Evolutionary conservation across 1,284 basidiomycete species (phyloP), one percentile per base, ranked within the genome.

Genomic region (Heterobasidion annosum): DNA sequence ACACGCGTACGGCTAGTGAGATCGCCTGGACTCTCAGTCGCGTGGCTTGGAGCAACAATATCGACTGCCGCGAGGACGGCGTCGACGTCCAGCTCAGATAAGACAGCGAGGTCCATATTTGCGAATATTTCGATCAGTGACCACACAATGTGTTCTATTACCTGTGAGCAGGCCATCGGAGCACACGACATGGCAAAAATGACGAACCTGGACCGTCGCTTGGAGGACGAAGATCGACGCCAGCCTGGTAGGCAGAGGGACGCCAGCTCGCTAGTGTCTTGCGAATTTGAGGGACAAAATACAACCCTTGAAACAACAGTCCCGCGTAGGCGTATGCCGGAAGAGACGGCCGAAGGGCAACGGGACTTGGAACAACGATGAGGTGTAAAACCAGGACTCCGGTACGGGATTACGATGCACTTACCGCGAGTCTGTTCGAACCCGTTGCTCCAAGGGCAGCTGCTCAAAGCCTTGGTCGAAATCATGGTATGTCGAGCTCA

Each of bases 271-370:
- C 75, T 37, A 83, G 67, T 2, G 71, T 67, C 48, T 75, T 61
- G 43, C 83, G 73, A 34, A 88, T 75, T 73, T 88, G 85, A 1
- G 84, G 85, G 4, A 89, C 73, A 58, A 77, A 78, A 62, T 78
- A 86, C 3, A 89, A 61, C 0, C 76, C 79, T 62, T 88, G 85
- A 3, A 87, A 60, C 33, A 85, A 74, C 59, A 85, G 67, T 1
- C 80, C 77, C 19, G 82, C 82, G 58, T 87, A 83, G 2, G 75
- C 73, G 48, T 77, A 66, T 1, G 70, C 68, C 1, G 78, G 65
- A 13, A 66, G 61, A n/a, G 78, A 77, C 0, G 83, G 76, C 19
- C 85, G 82, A 16, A 88, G 61, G 3, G 82, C 81, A 18, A 87
- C 74, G 15, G 85, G 86, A 25, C 85, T 88, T 56, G 18, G 50